These are phyloP conservation scores for Stramenopiles sp. DNA, from an alignment of 352 stramenopile genomes.

Conservation along the genomic window DNA sequence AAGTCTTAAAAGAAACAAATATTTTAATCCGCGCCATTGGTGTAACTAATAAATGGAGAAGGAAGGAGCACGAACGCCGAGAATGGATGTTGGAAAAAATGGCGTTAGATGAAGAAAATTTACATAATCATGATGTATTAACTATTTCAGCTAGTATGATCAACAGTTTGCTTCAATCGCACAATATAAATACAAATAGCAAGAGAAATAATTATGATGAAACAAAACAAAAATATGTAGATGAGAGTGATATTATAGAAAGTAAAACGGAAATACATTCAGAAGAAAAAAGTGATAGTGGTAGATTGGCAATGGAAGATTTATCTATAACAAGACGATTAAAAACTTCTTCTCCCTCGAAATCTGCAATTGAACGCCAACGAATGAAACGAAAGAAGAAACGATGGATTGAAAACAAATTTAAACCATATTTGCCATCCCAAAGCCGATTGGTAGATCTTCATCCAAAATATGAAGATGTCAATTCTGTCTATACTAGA, in stretches of 20 bases:
- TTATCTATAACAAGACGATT: no score
- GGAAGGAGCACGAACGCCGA: not conserved
- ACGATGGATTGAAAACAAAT: not conserved
- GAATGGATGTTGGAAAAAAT: not conserved
- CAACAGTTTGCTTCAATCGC: not conserved
- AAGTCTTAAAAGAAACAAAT: not conserved
- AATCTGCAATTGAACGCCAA: not conserved
- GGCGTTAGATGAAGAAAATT: not conserved
- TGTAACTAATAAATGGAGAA: not conserved
- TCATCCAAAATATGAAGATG: not conserved
- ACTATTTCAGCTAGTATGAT: not conserved
- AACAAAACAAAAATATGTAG: no score
- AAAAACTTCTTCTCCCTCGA: no score
- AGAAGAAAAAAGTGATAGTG: no score
- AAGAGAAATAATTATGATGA: no score
- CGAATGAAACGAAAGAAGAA: not conserved
- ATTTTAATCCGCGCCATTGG: not conserved
- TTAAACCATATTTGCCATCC: not conserved
- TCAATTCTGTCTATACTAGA: not conserved
- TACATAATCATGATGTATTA: not conserved
- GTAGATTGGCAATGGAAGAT: no score
- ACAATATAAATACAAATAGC: no score
- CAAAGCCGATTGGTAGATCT: not conserved
- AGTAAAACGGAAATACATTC: no score
- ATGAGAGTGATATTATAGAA: no score